Evolutionary conservation across 768 basidiomycete species (phyloP).

Genomic region (Strobilomyces dryophilus): DNA sequence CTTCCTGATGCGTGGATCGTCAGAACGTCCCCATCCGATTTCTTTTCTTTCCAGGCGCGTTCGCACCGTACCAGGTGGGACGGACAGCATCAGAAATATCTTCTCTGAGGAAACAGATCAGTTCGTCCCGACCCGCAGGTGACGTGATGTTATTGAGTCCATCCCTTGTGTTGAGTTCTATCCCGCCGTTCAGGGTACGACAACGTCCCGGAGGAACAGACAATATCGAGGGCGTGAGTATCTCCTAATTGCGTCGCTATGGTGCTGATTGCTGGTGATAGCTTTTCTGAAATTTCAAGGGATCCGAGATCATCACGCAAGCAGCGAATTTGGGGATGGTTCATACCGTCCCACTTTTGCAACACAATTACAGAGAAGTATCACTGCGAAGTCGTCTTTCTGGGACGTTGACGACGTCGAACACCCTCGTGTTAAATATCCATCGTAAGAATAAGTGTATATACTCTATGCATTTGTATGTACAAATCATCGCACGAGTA

Average conservation of each 20-base stretch:
- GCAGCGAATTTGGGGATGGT: background rate
- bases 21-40: conserved; percentile 1
- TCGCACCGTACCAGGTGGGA: conserved; percentile 30
- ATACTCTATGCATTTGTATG: background rate
- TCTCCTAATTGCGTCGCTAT: background rate
- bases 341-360: background rate
- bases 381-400: too few species aligned
- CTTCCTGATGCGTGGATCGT: background rate
- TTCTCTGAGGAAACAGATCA: conserved; percentile 43
- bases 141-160: conserved; percentile 8
- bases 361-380: too few species aligned
- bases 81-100: conserved; percentile 30
- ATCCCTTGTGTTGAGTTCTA: background rate
- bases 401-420: too few species aligned
- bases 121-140: conserved; percentile 73
- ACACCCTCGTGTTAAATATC: too few species aligned
- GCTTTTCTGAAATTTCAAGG: conserved; percentile 24
- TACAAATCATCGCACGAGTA: background rate
- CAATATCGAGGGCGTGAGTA: conserved; percentile 43
- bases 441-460: too few species aligned
- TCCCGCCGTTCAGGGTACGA: conserved; percentile 44
- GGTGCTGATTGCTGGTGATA: conserved; percentile 8
- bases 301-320: background rate
- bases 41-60: conserved; percentile 27
- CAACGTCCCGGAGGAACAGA: conserved; percentile 67